phyloP scores from a whole-genome alignment of 257 asterid species.

The Datura wrightii region DNA sequence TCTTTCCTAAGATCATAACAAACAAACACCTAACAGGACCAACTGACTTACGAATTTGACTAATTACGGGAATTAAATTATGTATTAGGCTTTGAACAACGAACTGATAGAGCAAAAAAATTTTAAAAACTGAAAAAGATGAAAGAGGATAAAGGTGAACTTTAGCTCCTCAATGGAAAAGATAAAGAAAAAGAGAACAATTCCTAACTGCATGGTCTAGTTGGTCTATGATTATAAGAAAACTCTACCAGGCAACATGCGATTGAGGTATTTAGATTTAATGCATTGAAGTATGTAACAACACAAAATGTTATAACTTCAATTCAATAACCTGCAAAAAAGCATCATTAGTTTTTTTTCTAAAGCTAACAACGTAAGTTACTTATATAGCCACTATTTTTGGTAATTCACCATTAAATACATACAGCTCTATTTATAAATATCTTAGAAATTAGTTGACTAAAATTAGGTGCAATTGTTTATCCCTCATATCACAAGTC shows the following conservation, averaged over 20 bases:
- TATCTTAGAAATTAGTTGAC: background rate
- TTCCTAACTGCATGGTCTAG: background rate
- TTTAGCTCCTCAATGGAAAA: background rate
- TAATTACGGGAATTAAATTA: background rate
- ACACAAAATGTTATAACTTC: background rate
- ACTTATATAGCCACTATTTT: background rate
- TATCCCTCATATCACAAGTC: background rate
- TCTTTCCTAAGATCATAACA: background rate
- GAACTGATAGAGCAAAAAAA: background rate
- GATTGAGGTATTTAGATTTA: background rate
- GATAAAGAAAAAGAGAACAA: background rate
- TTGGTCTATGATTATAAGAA: background rate
- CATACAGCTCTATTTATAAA: background rate
- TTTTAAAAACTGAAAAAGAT: background rate
- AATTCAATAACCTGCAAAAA: background rate
- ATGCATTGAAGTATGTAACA: background rate
- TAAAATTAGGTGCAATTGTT: background rate
- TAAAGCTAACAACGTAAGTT: too few relatives aligned
- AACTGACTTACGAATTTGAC: background rate
- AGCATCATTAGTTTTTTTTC: background rate
- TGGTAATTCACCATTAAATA: background rate
- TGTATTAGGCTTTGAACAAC: background rate
- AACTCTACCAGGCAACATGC: background rate
- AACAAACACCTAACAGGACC: background rate
- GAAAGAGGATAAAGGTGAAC: background rate